phyloP scores from a whole-genome alignment of 2,329 filamentous ascomycete genomes.

The Pseudogymnoascus sp. region DNA sequence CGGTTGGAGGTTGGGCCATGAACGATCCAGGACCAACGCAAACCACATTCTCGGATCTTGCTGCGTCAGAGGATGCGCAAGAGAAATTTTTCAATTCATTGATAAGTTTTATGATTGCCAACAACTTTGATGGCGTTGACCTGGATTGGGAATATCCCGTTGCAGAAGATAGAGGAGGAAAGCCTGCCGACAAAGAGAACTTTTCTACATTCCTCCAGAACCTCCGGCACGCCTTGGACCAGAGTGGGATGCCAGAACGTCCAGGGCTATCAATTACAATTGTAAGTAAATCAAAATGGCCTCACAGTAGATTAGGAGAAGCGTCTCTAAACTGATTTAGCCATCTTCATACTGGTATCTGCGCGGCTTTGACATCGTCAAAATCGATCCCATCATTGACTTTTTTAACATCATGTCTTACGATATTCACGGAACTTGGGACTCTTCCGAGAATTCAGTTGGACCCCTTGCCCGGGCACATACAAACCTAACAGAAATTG shows the following conservation, averaged over 20 bases:
- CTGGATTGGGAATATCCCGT: slow-evolving; percentile 34
- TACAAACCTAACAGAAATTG: slow-evolving; percentile 40
- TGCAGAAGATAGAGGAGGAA: slow-evolving; percentile 33
- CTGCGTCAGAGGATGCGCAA: slow-evolving; percentile 23
- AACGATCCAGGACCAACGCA: slow-evolving; percentile 27
- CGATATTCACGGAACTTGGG: slow-evolving; percentile 32
- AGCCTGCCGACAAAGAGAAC: slow-evolving; percentile 29
- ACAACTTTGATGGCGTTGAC: slow-evolving; percentile 36
- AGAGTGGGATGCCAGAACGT: not conserved
- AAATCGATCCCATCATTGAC: slow-evolving; percentile 20
- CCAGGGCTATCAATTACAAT: not conserved
- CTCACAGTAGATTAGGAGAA: not conserved
- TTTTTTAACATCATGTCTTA: slow-evolving; percentile 26
- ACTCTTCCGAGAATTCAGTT: slow-evolving; percentile 27
- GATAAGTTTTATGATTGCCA: slow-evolving; percentile 32
- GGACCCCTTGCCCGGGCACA: slow-evolving; percentile 32
- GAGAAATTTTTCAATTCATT: slow-evolving; percentile 31
- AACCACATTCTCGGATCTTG: slow-evolving; percentile 29
- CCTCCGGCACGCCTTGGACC: not conserved
- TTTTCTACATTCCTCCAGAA: slow-evolving; percentile 23
- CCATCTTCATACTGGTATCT: slow-evolving; percentile 26
- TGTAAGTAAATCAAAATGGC: not conserved
- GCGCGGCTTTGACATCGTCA: slow-evolving; percentile 23
- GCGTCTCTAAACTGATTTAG: slow-evolving; percentile 11
- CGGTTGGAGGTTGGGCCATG: slow-evolving; percentile 34